Evolutionary conservation across 148 eudicot genomes (phyloP).

Genomic region (Silene conica): DNA sequence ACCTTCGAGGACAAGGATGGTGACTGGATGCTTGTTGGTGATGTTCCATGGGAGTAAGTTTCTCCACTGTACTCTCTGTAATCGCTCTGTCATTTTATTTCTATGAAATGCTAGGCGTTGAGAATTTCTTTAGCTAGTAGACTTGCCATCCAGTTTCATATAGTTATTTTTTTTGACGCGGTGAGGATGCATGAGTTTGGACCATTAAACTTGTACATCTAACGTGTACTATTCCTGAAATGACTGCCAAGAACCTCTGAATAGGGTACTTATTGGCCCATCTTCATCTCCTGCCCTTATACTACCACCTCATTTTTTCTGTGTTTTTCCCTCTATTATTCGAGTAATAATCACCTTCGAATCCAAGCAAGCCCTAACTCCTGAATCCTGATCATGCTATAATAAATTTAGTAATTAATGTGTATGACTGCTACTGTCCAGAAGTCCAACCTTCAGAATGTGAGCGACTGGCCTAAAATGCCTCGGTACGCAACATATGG

Average conservation of each 20-base stretch:
- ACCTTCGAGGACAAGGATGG: conserved; percentile 89
- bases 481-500: not conserved
- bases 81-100: not conserved
- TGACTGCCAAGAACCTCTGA: not conserved
- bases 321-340: too few relatives aligned
- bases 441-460: not conserved
- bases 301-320: too few relatives aligned
- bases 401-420: not conserved
- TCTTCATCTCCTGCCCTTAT: too few relatives aligned
- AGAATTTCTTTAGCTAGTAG: not conserved
- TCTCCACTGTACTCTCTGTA: not conserved
- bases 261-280: too few relatives aligned
- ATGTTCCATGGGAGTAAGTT: conserved; percentile 79
- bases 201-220: not conserved
- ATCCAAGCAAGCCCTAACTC: not conserved
- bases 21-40: conserved; percentile 84
- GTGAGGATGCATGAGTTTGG: too few relatives aligned
- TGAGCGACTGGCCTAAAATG: not conserved
- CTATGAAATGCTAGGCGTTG: not conserved
- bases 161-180: not conserved
- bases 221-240: not conserved
- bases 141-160: not conserved
- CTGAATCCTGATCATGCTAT: not conserved
- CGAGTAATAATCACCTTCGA: too few relatives aligned
- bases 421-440: not conserved